phyloP scores from a whole-genome alignment of 352 stramenopile species.

The Phytophthora sansomeana region DNA sequence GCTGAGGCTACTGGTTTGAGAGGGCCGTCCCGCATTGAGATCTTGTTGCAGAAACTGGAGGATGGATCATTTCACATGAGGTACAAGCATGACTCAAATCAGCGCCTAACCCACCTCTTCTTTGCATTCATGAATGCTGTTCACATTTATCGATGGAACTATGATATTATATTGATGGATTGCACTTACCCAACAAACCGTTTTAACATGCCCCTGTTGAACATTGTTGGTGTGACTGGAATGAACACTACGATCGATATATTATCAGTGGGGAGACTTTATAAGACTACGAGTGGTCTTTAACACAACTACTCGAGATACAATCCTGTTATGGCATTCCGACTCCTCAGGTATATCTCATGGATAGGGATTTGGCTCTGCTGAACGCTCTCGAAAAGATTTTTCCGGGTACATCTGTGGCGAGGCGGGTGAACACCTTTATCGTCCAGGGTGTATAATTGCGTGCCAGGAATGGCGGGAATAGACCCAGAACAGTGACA shows the following conservation, averaged over 20 bases:
- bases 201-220: constrained; percentile 33
- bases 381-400: constrained; percentile 4
- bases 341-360: constrained; percentile 4
- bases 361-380: constrained; percentile 7
- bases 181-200: constrained; percentile 39
- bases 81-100: too few species aligned
- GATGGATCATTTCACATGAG: too few species aligned
- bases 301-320: neutral
- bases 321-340: too few species aligned
- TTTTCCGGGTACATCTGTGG: too few species aligned
- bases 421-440: too few species aligned
- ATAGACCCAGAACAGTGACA: too few species aligned
- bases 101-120: constrained; percentile 13
- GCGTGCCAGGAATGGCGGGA: too few species aligned
- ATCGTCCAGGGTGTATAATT: too few species aligned
- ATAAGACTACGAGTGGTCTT: constrained; percentile 15
- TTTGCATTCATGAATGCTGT: constrained; percentile 17
- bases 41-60: too few species aligned
- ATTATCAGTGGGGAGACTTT: constrained; percentile 3
- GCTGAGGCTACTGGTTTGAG: too few species aligned
- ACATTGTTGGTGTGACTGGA: constrained; percentile 30
- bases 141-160: constrained; percentile 16
- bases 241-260: constrained; percentile 38
- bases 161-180: constrained; percentile 29
- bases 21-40: too few species aligned